phyloP scores from a whole-genome alignment of 192 early-diverging fungal genomes.

The Phycomyces nitens region DNA sequence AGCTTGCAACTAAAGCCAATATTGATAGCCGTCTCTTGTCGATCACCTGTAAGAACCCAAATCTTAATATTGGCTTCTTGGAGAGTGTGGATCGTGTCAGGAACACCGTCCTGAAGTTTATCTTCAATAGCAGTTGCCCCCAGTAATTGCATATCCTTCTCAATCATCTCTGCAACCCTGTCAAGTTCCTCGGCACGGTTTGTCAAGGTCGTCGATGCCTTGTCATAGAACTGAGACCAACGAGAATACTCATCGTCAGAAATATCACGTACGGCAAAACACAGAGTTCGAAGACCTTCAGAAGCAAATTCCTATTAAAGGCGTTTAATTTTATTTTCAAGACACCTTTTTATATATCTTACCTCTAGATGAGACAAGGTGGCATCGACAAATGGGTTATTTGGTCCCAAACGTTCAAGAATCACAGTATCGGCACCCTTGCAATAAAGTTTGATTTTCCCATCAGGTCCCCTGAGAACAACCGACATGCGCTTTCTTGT shows the following conservation, averaged over 20 bases:
- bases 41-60: constrained; percentile 95
- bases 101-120: constrained; percentile 94
- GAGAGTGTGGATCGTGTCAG: constrained; percentile 90
- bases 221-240: constrained; percentile 76
- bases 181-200: constrained; percentile 81
- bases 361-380: constrained; percentile 75
- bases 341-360: too few relatives aligned
- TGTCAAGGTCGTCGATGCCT: constrained; percentile 78
- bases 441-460: constrained; percentile 81
- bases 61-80: constrained; percentile 89
- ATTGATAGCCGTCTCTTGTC: constrained; percentile 97
- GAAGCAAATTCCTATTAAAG: constrained; percentile 64
- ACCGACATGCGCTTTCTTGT: constrained; percentile 94
- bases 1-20: constrained; percentile 92
- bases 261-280: constrained; percentile 85
- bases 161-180: constrained; percentile 85
- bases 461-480: constrained; percentile 78
- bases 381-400: constrained; percentile 61
- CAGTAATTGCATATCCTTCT: constrained; percentile 79
- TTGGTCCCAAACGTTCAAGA: constrained; percentile 70
- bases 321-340: too few relatives aligned
- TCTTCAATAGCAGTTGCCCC: constrained; percentile 97
- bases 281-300: constrained; percentile 88
- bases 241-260: constrained; percentile 74
- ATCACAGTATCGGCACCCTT: constrained; percentile 98